Evolutionary conservation across 257 asterid genomes (phyloP), one percentile per base, ranked within the genome.

Genomic region (Scutellaria galericulata): DNA sequence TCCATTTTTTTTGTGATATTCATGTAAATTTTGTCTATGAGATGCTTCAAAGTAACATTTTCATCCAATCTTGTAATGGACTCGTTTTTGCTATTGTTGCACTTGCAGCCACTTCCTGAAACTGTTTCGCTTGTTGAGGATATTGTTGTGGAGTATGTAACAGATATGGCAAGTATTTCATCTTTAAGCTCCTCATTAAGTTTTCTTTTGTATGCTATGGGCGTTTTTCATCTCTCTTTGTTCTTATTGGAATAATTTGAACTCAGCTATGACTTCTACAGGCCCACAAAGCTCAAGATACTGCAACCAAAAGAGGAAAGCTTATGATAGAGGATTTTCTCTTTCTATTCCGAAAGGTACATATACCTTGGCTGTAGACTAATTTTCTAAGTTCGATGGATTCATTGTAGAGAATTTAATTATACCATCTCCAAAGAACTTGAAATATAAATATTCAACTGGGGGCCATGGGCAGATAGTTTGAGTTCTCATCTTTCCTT

Each of bases 261-360:
- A 44, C 27, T 10, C 37, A 62, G 57, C 22, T 18, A n/a, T 70
- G 64, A 53, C 52, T 56, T 53, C 45, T 9, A 10, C 80, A 90
- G 97, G 96, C 87, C 71, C 93, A 93, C 77, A 90, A 93, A 82
- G 96, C 98, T 86, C 96, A 93, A 81, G 93, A 90, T 54, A 42
- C 76, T 68, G 95, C 96, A 66, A 58, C 93, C 56, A 90, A 89
- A 75, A 79, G 98, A 76, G 98, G 98, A 74, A 93, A 86, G 80
- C 96, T 90, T 79, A 55, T 93, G 80, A 86, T 90, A 0, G 98
- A 93, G 75, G 98, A 93, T 77, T 93, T 90, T 74, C 89, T 93
- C 74, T 90, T 89, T 68, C 86, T 86, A 56, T 89, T 93, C 48
- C 88, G 93, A 11, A 89, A 89, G 96, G 98, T 93, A 83, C 22